These are phyloP conservation scores for Penicillium sp. DNA, from an alignment of 2,329 filamentous ascomycete genomes.

Conservation along the genomic window DNA sequence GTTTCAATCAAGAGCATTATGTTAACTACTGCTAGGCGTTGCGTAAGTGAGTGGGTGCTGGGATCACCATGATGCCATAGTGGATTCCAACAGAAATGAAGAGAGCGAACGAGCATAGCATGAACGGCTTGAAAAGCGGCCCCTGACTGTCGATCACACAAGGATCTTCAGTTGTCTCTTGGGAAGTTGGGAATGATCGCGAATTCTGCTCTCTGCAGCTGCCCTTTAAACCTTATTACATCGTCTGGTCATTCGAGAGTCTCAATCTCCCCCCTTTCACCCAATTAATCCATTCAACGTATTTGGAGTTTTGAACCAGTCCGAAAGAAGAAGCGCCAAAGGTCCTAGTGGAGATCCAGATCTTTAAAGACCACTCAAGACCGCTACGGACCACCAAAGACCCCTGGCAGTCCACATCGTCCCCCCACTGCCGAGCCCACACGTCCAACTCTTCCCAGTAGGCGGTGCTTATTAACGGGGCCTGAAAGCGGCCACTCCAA, in stretches of 20 bases:
- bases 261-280: background rate
- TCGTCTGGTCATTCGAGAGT: background rate
- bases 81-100: conserved; percentile 1
- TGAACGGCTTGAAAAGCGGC: background rate
- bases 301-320: background rate
- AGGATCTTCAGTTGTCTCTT: background rate
- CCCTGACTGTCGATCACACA: background rate
- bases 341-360: conserved; percentile 1
- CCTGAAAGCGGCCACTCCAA: conserved; percentile 22
- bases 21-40: background rate
- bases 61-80: conserved; percentile 19
- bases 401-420: conserved; percentile 4
- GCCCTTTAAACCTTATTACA: background rate
- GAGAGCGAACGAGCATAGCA: background rate
- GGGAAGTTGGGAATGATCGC: too few relatives aligned
- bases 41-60: conserved; percentile 10
- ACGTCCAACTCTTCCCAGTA: background rate
- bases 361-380: background rate
- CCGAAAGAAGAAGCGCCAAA: background rate
- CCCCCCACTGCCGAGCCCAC: background rate
- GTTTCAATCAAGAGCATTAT: background rate
- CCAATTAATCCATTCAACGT: background rate
- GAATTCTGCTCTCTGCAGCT: background rate
- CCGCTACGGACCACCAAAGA: background rate
- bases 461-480: conserved; percentile 20